These are phyloP conservation scores for Trichoderma virens DNA, from an alignment of 495 filamentous ascomycete genomes.

Conservation along the genomic window DNA sequence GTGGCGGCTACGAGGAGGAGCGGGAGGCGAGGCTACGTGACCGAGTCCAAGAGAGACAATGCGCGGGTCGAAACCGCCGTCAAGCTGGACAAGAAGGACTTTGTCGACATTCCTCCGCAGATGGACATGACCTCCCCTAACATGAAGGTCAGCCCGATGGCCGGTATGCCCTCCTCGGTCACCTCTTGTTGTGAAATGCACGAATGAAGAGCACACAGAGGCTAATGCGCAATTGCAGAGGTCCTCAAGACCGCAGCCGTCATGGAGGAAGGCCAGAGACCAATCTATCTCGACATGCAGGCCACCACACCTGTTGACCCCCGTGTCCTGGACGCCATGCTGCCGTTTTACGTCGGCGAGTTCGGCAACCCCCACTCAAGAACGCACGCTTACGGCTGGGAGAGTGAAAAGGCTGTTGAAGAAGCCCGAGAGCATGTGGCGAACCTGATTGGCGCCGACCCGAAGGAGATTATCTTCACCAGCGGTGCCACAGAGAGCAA, in stretches of 20 bases:
- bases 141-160: slow-evolving; percentile 67
- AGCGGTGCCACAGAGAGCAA: slow-evolving; percentile 98
- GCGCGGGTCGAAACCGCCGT: slow-evolving; percentile 83
- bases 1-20: slow-evolving; percentile 18
- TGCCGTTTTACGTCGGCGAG: slow-evolving; percentile 85
- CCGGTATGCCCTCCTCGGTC: slow-evolving; percentile 39
- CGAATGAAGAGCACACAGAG: slow-evolving; percentile 8
- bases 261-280: slow-evolving; percentile 88
- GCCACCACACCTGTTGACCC: slow-evolving; percentile 96
- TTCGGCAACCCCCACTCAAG: slow-evolving; percentile 97
- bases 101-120: slow-evolving; percentile 61
- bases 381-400: slow-evolving; percentile 98
- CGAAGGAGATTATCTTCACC: slow-evolving; percentile 98
- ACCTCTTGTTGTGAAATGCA: neutral
- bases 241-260: slow-evolving; percentile 88
- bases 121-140: slow-evolving; percentile 46
- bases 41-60: slow-evolving; percentile 69
- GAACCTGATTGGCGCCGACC: slow-evolving; percentile 80
- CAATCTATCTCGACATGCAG: slow-evolving; percentile 98
- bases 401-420: slow-evolving; percentile 90
- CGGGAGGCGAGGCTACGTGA: slow-evolving; percentile 62
- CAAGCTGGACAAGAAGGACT: slow-evolving; percentile 72
- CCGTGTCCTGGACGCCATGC: slow-evolving; percentile 91
- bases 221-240: slow-evolving; percentile 31
- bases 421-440: slow-evolving; percentile 77